Conservation (phyloP, 2,329 filamentous ascomycete genomes). For the Aspergillus arachidicola region DNA sequence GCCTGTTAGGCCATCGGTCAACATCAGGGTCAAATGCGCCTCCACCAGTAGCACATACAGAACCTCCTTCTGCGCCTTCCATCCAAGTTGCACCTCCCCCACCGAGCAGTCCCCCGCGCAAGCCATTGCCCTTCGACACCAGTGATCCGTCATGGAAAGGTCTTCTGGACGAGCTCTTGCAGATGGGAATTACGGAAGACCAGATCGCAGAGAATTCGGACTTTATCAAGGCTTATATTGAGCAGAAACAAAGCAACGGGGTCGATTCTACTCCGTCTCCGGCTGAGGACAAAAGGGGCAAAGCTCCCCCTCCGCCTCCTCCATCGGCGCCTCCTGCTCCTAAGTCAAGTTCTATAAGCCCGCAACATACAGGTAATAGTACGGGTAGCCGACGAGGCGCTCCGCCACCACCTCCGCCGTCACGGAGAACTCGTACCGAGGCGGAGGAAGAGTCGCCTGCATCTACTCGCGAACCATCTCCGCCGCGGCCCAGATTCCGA, state of each 20-base stretch:
- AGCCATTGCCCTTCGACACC: conserved; percentile 58
- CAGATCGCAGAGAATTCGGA: conserved; percentile 68
- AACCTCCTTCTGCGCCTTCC: conserved; percentile 28
- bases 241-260: conserved; percentile 61
- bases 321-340: conserved; percentile 52
- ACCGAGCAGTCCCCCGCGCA: conserved; percentile 35
- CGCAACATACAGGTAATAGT: conserved; percentile 62
- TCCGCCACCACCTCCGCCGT: conserved; percentile 61
- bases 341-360: conserved; percentile 54
- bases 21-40: conserved; percentile 42
- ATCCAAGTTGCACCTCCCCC: conserved; percentile 37
- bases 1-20: conserved; percentile 54
- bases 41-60: conserved; percentile 26
- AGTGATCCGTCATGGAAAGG: conserved; percentile 65
- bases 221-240: conserved; percentile 69
- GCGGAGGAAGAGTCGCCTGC: conserved; percentile 59
- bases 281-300: conserved; percentile 50
- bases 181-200: conserved; percentile 69
- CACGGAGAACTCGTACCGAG: conserved; percentile 49
- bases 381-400: conserved; percentile 57
- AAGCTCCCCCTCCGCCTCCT: conserved; percentile 64
- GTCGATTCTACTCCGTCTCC: conserved; percentile 42
- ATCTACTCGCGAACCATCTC: conserved; percentile 71
- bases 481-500: conserved; percentile 72
- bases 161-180: conserved; percentile 61